phyloP scores from a whole-genome alignment of 345 rosid species.

The Eutrema yunnanense region DNA sequence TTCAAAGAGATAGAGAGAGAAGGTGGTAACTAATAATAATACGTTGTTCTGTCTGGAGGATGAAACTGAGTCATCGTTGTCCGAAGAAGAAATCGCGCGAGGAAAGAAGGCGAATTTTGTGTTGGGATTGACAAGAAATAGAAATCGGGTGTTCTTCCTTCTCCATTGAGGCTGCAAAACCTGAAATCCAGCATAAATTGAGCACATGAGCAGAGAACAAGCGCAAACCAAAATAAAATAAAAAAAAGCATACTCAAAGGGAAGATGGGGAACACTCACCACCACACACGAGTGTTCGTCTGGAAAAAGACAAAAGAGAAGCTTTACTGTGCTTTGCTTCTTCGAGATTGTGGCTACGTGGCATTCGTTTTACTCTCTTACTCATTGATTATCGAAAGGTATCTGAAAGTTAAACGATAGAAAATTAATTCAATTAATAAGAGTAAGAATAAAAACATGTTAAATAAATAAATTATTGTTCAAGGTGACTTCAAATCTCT shows the following conservation, averaged over 20 bases:
- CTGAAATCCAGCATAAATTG: slow-evolving; percentile 30
- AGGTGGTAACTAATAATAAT: neutral
- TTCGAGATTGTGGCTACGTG: slow-evolving; percentile 1
- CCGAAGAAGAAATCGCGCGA: slow-evolving; percentile 37
- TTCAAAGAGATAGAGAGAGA: neutral
- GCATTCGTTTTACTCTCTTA: neutral
- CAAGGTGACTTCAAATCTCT: no score
- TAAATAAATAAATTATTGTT: no score
- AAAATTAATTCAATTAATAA: no score
- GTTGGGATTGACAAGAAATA: slow-evolving; percentile 16
- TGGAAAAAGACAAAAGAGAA: neutral
- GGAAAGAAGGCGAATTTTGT: slow-evolving; percentile 30
- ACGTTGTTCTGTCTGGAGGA: slow-evolving; percentile 43
- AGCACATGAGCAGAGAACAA: slow-evolving; percentile 26
- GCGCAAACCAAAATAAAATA: neutral
- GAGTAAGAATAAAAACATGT: no score
- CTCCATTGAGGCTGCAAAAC: slow-evolving; percentile 34
- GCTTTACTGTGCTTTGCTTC: neutral
- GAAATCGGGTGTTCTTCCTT: slow-evolving; percentile 12
- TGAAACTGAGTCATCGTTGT: slow-evolving; percentile 35
- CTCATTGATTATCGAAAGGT: no score
- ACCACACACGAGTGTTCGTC: slow-evolving; percentile 17
- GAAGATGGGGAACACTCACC: slow-evolving; percentile 11
- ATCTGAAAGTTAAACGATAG: no score
- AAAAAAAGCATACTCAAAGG: neutral